Conservation (phyloP, 2,329 filamentous ascomycete genomes). For the Diaporthe aspalathi region DNA sequence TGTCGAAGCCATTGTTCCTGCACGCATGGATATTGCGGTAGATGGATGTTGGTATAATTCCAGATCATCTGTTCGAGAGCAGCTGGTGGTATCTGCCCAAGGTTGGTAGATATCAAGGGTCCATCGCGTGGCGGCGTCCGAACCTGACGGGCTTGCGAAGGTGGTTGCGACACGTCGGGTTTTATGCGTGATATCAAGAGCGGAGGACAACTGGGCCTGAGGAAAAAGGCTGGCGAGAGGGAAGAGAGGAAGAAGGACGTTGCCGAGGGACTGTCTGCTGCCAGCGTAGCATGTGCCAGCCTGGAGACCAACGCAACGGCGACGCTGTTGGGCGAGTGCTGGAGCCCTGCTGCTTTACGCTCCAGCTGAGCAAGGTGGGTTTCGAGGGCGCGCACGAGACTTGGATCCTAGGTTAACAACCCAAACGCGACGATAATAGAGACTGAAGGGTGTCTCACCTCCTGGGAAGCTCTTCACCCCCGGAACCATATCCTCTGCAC, state of each 20-base stretch:
- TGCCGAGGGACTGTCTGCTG: background rate
- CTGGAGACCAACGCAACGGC: slow-evolving; percentile 29
- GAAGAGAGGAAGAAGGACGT: slow-evolving; percentile 22
- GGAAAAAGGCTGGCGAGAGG: slow-evolving; percentile 24
- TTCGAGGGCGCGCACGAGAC: slow-evolving; percentile 28
- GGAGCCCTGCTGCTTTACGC: slow-evolving; percentile 23
- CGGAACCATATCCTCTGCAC: slow-evolving; percentile 28
- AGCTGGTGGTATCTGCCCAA: slow-evolving; percentile 22
- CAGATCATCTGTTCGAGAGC: slow-evolving; percentile 32
- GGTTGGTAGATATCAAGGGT: slow-evolving; percentile 22
- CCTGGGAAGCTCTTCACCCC: slow-evolving; percentile 22
- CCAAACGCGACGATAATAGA: background rate
- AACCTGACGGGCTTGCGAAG: background rate
- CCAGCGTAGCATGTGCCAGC: slow-evolving; percentile 20
- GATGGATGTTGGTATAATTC: slow-evolving; percentile 30
- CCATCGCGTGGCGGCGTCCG: slow-evolving; percentile 30
- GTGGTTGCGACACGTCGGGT: slow-evolving; percentile 3
- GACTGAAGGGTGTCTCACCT: background rate
- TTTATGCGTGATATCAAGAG: slow-evolving; percentile 23
- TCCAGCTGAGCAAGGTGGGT: slow-evolving; percentile 25
- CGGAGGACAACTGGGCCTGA: slow-evolving; percentile 32
- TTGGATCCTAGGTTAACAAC: background rate
- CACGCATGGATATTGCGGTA: slow-evolving; percentile 32
- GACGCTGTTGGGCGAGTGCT: slow-evolving; percentile 29
- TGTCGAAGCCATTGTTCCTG: slow-evolving; percentile 32